Percentiles rank a stretch among this genome's conserved stretches.
Evolutionary conservation across 2,329 filamentous ascomycete genomes (phyloP).

Genomic region (Fusarium nelsonii): DNA sequence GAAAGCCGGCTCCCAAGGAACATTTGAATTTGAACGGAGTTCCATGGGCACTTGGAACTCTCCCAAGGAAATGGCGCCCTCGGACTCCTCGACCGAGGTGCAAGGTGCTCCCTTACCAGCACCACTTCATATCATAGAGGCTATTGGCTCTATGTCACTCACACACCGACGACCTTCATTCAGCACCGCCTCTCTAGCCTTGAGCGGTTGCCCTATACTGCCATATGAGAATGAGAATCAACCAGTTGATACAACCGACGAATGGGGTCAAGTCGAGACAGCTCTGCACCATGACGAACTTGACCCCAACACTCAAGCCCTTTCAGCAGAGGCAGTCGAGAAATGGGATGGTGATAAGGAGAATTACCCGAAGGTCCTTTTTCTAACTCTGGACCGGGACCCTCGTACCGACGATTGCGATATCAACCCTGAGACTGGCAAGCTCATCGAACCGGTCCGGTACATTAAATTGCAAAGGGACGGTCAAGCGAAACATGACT

Average conservation of each 20-base stretch:
- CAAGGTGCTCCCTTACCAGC: constrained; percentile 29
- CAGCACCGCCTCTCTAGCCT: constrained; percentile 18
- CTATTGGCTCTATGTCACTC: neutral
- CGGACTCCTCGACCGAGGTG: neutral
- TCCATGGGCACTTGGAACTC: constrained; percentile 24
- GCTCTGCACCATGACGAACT: neutral
- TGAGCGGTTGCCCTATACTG: constrained; percentile 19
- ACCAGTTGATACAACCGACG: neutral
- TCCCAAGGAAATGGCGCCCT: neutral
- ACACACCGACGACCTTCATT: neutral
- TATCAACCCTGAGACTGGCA: constrained; percentile 55
- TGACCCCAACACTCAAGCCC: neutral
- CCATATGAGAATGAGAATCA: neutral
- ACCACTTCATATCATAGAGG: constrained; percentile 42
- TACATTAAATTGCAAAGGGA: constrained; percentile 50
- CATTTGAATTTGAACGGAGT: neutral
- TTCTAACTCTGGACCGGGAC: constrained; percentile 1
- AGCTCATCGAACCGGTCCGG: constrained; percentile 50
- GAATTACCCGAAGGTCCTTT: neutral
- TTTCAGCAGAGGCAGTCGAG: neutral
- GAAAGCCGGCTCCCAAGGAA: neutral
- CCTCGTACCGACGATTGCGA: constrained; percentile 45
- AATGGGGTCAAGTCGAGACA: neutral
- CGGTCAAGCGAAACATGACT: constrained; percentile 36
- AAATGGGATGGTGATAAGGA: constrained; percentile 10